phyloP scores from a whole-genome alignment of 2,329 filamentous ascomycete genomes.

The Simplicillium aogashimaense region DNA sequence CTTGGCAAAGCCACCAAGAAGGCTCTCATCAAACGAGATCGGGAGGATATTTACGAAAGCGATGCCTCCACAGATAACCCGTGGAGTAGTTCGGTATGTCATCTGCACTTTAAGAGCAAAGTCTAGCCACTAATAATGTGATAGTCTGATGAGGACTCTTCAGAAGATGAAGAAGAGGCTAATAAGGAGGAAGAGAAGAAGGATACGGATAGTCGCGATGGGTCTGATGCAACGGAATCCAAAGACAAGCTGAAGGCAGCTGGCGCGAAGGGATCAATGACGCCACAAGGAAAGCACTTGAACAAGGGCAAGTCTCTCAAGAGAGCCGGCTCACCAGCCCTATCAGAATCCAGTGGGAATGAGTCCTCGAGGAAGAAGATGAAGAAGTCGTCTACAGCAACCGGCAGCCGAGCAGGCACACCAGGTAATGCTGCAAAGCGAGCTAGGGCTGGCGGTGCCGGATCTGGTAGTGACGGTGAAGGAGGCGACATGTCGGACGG shows the following conservation, averaged over 20 bases:
- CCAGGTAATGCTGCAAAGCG: slow-evolving; percentile 37
- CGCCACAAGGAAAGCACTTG: slow-evolving; percentile 37
- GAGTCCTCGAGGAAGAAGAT: slow-evolving; percentile 75
- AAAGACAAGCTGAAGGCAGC: slow-evolving; percentile 42
- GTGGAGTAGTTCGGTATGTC: slow-evolving; percentile 27
- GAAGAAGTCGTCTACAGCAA: slow-evolving; percentile 49
- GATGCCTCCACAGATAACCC: slow-evolving; percentile 41
- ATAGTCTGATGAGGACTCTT: slow-evolving; percentile 18
- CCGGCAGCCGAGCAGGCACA: slow-evolving; percentile 45
- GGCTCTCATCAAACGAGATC: slow-evolving; percentile 73
- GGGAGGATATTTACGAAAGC: slow-evolving; percentile 76
- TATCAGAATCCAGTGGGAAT: slow-evolving; percentile 85
- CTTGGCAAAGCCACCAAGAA: slow-evolving; percentile 72
- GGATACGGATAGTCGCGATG: slow-evolving; percentile 44
- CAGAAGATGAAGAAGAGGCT: slow-evolving; percentile 24
- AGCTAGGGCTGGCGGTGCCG: slow-evolving; percentile 32
- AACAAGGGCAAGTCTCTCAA: slow-evolving; percentile 61
- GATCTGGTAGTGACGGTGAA: slow-evolving; percentile 63
- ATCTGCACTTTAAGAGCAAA: background rate
- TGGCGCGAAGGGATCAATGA: slow-evolving; percentile 59
- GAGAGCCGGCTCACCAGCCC: slow-evolving; percentile 74
- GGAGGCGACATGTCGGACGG: slow-evolving; percentile 58
- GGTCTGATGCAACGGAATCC: slow-evolving; percentile 41
- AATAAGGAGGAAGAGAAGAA: slow-evolving; percentile 55
- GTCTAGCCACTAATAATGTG: slow-evolving; percentile 1